Conservation (phyloP, 768 basidiomycete genomes). For the Gloeophyllum trabeum region DNA sequence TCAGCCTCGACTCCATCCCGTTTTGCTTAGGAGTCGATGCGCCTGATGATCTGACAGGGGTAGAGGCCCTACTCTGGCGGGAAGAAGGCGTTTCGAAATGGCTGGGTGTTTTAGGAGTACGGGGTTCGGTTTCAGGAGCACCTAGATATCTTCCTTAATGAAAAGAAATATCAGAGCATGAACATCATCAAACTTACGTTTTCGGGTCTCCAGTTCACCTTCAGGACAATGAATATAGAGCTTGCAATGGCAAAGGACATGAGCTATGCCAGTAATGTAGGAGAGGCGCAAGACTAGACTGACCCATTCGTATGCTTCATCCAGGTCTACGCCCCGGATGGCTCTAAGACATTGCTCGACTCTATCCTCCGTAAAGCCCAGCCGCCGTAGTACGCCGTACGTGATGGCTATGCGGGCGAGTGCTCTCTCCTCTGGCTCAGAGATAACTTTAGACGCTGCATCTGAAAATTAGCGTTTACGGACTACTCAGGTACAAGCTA, state of each 20-base stretch:
- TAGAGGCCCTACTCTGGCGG: too few relatives aligned
- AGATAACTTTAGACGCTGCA: constrained; percentile 25
- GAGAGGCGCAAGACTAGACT: constrained; percentile 18
- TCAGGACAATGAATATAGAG: constrained; percentile 53
- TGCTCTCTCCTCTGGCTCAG: constrained; percentile 62
- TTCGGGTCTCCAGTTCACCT: constrained; percentile 36
- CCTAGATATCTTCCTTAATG: too few relatives aligned
- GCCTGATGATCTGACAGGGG: too few relatives aligned
- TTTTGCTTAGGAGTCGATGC: too few relatives aligned
- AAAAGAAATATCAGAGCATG: background rate
- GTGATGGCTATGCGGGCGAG: constrained; percentile 64
- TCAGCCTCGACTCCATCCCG: constrained; percentile 21
- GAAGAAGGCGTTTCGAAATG: constrained; percentile 4
- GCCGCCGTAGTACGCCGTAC: constrained; percentile 67
- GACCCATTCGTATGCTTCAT: constrained; percentile 90
- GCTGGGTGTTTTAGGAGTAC: constrained; percentile 6
- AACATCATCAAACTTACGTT: constrained; percentile 18
- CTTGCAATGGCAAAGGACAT: too few relatives aligned
- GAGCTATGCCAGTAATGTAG: background rate
- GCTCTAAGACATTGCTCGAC: constrained; percentile 62
- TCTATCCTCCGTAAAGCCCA: constrained; percentile 62
- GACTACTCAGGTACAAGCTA: constrained; percentile 4
- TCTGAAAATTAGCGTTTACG: constrained; percentile 3
- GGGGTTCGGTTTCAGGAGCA: too few relatives aligned
- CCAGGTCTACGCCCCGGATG: constrained; percentile 62